Percentiles rank a stretch among this genome's conserved stretches.
These are phyloP conservation scores for Irpex rosettiformis DNA, from an alignment of 1,284 basidiomycete genomes.

Conservation along the genomic window DNA sequence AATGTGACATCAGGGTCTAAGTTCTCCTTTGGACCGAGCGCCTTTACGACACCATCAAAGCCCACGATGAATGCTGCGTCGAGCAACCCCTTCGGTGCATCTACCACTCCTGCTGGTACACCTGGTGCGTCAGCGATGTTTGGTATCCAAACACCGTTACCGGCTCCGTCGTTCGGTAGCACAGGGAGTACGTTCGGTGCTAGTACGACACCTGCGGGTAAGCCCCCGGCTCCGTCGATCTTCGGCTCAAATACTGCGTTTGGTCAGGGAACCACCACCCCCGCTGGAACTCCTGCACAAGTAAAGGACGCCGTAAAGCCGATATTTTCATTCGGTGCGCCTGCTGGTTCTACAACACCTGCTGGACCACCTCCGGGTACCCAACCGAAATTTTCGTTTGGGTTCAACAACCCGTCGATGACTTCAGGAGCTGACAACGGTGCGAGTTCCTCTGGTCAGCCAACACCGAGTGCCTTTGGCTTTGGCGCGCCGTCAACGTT, in stretches of 20 bases:
- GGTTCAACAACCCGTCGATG: conserved; percentile 16
- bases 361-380: conserved; percentile 3
- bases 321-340: not conserved
- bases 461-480: conserved; percentile 18
- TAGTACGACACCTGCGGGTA: not conserved
- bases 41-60: conserved; percentile 4
- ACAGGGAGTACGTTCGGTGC: not conserved
- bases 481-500: conserved; percentile 23
- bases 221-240: not conserved
- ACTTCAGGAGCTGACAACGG: conserved; percentile 3
- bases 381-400: conserved; percentile 20
- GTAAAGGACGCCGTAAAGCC: not conserved
- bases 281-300: conserved; percentile 4
- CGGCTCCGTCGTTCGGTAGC: not conserved
- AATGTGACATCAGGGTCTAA: conserved; percentile 1
- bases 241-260: not conserved
- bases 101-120: conserved; percentile 11
- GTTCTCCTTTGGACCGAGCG: conserved; percentile 1
- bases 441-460: not conserved
- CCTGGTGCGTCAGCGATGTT: conserved; percentile 5
- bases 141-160: not conserved
- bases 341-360: not conserved
- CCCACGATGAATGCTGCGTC: not conserved
- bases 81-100: conserved; percentile 7
- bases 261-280: conserved; percentile 4